These are phyloP conservation scores for Penicillium roqueforti DNA, from an alignment of 495 filamentous ascomycete species.

Conservation along the genomic window DNA sequence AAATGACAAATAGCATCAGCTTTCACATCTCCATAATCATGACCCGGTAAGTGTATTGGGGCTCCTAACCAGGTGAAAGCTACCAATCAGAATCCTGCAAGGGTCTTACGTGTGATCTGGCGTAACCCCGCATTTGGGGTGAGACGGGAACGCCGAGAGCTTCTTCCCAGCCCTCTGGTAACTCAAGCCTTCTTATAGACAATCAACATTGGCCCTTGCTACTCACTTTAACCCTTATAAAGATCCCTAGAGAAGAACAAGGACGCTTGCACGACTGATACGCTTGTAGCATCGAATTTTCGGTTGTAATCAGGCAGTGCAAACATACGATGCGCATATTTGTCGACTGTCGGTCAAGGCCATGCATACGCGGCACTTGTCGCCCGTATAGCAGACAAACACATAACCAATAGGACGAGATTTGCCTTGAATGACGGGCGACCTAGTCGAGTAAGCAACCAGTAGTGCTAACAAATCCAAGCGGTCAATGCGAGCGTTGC, in stretches of 20 bases:
- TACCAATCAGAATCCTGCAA: not conserved
- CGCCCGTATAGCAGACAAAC: not conserved
- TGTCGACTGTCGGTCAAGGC: not conserved
- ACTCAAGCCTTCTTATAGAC: not conserved
- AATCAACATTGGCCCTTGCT: not conserved
- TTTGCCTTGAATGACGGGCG: not conserved
- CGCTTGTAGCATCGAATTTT: not conserved
- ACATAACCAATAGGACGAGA: not conserved
- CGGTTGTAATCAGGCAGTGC: not conserved
- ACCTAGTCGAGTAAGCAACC: not conserved
- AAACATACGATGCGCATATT: not conserved
- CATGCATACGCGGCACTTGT: not conserved
- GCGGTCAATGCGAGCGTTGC: not conserved
- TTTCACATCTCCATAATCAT: too few species aligned
- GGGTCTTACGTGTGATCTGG: not conserved
- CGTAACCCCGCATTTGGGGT: not conserved
- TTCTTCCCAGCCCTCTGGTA: not conserved
- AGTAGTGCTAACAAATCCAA: not conserved
- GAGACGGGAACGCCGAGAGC: not conserved
- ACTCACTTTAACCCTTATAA: not conserved
- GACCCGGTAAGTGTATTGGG: too few species aligned
- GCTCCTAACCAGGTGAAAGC: too few species aligned
- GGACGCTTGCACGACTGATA: not conserved
- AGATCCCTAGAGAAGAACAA: not conserved
- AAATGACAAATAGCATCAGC: too few species aligned